These are phyloP conservation scores for Teratosphaeria epicoccoides DNA, from an alignment of 2,329 filamentous ascomycete genomes.

Conservation along the genomic window DNA sequence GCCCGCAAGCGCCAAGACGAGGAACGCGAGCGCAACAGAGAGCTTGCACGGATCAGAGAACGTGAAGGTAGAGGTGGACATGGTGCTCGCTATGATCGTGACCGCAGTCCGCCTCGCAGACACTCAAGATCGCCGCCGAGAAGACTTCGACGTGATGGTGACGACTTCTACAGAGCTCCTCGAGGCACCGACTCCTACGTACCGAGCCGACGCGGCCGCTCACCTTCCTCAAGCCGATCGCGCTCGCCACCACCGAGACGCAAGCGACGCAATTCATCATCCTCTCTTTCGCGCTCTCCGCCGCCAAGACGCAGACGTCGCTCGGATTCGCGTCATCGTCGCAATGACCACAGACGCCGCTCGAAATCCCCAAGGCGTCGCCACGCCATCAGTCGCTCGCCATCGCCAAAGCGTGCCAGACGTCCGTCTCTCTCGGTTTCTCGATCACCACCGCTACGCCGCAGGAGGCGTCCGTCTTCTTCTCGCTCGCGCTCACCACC, in stretches of 20 bases:
- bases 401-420: constrained; percentile 17
- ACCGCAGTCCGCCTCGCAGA: constrained; percentile 37
- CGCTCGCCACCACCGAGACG: constrained; percentile 15
- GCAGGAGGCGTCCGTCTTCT: constrained; percentile 4
- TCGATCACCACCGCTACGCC: not conserved
- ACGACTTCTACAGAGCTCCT: constrained; percentile 33
- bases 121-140: constrained; percentile 44
- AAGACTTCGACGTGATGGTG: constrained; percentile 36
- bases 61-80: constrained; percentile 33
- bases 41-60: constrained; percentile 49
- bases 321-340: constrained; percentile 7
- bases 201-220: constrained; percentile 31
- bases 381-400: constrained; percentile 43
- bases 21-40: constrained; percentile 59
- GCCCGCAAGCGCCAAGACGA: constrained; percentile 61
- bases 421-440: constrained; percentile 4
- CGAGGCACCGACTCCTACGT: constrained; percentile 49
- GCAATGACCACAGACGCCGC: constrained; percentile 11
- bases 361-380: constrained; percentile 24
- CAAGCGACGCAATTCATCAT: constrained; percentile 19
- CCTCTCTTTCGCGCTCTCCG: constrained; percentile 22
- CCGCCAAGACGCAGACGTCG: constrained; percentile 14
- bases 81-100: constrained; percentile 36
- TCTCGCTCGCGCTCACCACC: constrained; percentile 11
- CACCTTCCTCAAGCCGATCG: constrained; percentile 15